phyloP scores from a whole-genome alignment of 768 basidiomycete species.

The Boletus pseudo-olivaceus region DNA sequence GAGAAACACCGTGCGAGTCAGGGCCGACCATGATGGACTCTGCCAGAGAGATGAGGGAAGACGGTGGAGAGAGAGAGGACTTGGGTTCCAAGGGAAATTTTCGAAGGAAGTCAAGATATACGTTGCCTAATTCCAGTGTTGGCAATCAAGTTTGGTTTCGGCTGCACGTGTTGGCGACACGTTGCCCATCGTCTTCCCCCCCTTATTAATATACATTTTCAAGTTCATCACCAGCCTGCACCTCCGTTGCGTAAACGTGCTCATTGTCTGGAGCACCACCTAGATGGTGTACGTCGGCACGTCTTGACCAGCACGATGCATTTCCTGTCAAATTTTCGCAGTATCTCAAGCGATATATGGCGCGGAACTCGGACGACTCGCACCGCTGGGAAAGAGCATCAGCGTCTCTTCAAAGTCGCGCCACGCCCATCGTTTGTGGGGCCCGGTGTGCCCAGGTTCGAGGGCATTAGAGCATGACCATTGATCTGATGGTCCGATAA shows the following conservation, averaged over 20 bases:
- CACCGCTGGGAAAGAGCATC: background rate
- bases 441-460: constrained; percentile 14
- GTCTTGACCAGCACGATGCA: constrained; percentile 5
- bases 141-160: constrained; percentile 15
- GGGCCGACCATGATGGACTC: constrained; percentile 24
- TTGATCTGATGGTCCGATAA: constrained; percentile 9
- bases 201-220: constrained; percentile 17
- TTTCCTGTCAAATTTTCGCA: background rate
- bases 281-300: constrained; percentile 1
- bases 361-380: background rate
- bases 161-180: constrained; percentile 37
- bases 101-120: constrained; percentile 36
- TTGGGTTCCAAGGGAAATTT: constrained; percentile 35
- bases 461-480: constrained; percentile 13
- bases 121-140: constrained; percentile 29
- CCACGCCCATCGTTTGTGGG: constrained; percentile 1
- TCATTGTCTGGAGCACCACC: constrained; percentile 11
- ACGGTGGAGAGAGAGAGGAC: constrained; percentile 23
- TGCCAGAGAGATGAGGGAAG: constrained; percentile 27
- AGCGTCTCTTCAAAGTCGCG: background rate
- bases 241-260: constrained; percentile 29
- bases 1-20: constrained; percentile 27
- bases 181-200: constrained; percentile 21
- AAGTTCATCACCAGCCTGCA: constrained; percentile 9
- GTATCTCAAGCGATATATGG: constrained; percentile 6